Conservation (phyloP, 2,329 filamentous ascomycete species). For the Arthrobotrys conoides region DNA sequence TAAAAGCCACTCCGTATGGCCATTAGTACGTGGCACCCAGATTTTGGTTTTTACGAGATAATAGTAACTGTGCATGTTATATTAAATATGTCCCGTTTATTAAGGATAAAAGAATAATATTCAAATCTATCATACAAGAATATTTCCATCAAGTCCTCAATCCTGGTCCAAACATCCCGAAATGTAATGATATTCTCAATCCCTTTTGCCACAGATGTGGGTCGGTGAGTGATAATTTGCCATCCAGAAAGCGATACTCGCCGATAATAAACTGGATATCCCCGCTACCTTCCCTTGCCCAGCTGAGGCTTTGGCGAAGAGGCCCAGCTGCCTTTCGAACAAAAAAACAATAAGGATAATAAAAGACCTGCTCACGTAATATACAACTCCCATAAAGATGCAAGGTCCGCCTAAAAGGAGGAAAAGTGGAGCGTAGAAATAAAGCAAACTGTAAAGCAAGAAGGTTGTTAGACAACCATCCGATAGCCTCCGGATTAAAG, state of each 20-base stretch:
- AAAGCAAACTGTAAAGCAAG: constrained; percentile 62
- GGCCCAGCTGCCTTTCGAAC: constrained; percentile 1
- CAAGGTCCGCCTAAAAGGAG: constrained; percentile 62
- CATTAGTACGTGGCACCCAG: neutral
- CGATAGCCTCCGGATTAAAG: constrained; percentile 1
- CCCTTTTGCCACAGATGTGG: neutral
- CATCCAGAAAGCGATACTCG: neutral
- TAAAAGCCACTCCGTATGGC: constrained; percentile 12
- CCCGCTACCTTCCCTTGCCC: neutral
- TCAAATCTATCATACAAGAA: constrained; percentile 3
- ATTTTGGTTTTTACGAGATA: neutral
- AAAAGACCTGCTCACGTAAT: constrained; percentile 56
- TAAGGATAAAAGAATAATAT: constrained; percentile 11
- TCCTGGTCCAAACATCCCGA: neutral
- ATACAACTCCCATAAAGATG: constrained; percentile 61
- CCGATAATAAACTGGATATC: neutral
- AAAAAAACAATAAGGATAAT: constrained; percentile 45
- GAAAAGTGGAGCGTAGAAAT: constrained; percentile 52
- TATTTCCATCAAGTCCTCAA: neutral
- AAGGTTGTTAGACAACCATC: constrained; percentile 8
- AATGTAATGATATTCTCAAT: constrained; percentile 1
- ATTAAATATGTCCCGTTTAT: neutral
- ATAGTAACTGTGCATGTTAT: neutral
- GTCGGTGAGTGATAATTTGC: neutral
- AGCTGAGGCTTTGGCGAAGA: neutral